These are phyloP conservation scores for Aureobasidium uvarum DNA, from an alignment of 2,329 filamentous ascomycete species.

Conservation along the genomic window DNA sequence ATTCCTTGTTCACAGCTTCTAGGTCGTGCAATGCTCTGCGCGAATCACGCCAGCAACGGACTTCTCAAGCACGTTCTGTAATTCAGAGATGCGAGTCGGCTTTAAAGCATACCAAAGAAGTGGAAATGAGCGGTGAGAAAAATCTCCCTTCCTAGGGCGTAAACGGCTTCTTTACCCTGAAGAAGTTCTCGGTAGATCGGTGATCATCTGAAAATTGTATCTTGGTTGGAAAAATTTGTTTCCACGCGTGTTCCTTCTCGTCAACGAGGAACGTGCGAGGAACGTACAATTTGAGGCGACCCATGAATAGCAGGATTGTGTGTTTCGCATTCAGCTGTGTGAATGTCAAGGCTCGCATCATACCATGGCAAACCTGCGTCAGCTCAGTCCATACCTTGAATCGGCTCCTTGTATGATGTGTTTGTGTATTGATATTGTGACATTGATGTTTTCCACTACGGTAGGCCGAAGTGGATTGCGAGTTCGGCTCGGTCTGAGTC, in stretches of 20 bases:
- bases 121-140: constrained; percentile 26
- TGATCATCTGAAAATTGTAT: constrained; percentile 15
- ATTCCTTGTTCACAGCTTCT: neutral
- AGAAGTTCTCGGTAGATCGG: constrained; percentile 19
- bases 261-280: constrained; percentile 12
- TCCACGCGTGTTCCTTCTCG: constrained; percentile 18
- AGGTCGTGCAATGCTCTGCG: neutral
- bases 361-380: neutral
- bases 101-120: neutral
- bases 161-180: constrained; percentile 17
- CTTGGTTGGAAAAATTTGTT: constrained; percentile 24
- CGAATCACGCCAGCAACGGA: constrained; percentile 11
- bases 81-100: neutral
- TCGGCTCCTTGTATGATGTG: neutral
- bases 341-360: constrained; percentile 1
- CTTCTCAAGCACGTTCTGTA: constrained; percentile 10
- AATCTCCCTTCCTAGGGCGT: neutral
- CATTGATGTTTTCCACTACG: constrained; percentile 9
- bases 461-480: constrained; percentile 10
- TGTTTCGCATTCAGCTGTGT: constrained; percentile 9
- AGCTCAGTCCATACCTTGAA: neutral
- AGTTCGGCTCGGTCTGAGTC: constrained; percentile 11
- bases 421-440: neutral
- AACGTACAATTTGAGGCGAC: constrained; percentile 2
- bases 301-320: constrained; percentile 3